phyloP scores from a whole-genome alignment of 257 asterid species.

The Solanum habrochaites region DNA sequence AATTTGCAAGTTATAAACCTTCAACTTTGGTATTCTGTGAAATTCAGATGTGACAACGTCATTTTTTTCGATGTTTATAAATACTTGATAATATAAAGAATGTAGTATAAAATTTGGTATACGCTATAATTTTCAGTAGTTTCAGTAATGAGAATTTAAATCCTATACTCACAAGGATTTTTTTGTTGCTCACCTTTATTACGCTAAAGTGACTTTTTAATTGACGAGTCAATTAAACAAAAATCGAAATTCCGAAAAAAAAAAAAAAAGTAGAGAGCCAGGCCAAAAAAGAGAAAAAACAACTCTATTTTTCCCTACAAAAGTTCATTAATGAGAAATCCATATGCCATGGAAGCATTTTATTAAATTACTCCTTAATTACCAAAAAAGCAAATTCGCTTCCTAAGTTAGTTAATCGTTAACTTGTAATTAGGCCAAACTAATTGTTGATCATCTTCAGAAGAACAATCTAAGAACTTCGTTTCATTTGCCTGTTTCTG shows the following conservation, averaged over 20 bases:
- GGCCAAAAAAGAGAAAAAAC: neutral
- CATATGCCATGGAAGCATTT: conserved; percentile 3
- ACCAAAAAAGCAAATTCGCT: neutral
- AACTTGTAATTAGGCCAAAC: neutral
- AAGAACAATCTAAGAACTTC: conserved; percentile 46
- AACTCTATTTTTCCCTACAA: conserved; percentile 16
- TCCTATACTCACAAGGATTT: neutral
- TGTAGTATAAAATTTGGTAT: neutral
- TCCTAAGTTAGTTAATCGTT: neutral
- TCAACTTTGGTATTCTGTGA: neutral
- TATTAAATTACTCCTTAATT: neutral
- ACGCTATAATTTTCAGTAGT: neutral
- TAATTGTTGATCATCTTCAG: neutral
- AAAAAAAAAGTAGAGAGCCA: neutral
- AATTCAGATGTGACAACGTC: neutral
- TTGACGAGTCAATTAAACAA: neutral
- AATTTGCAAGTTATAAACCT: neutral
- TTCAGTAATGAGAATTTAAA: neutral
- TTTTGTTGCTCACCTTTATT: neutral
- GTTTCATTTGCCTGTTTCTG: conserved; percentile 1
- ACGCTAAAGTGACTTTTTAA: neutral
- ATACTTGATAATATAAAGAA: neutral
- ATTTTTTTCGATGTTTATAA: neutral
- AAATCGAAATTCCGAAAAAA: too few species aligned
- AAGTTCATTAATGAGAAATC: conserved; percentile 6